A percentile compares a stretch with the other conserved stretches of the same genome.
Evolutionary conservation across 805 yeast genomes (phyloP).

Genomic region (Candida odintsovae): DNA sequence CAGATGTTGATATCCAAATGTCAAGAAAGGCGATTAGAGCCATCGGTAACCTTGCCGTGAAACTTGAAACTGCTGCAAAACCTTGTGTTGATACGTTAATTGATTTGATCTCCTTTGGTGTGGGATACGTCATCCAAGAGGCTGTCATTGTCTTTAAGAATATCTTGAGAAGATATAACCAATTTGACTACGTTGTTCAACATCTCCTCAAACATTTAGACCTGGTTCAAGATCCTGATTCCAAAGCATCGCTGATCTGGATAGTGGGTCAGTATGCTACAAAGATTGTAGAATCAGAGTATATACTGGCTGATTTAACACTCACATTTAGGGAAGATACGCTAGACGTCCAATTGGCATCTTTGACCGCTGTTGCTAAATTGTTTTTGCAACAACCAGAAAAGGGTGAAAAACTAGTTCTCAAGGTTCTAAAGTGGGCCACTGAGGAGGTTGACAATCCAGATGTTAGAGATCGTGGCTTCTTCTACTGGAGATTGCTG

Average conservation of each 20-base stretch:
- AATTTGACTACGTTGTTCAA: conserved; percentile 39
- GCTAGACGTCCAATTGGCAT: conserved; percentile 65
- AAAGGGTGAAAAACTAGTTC: conserved; percentile 48
- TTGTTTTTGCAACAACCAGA: conserved; percentile 53
- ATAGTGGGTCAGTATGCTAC: conserved; percentile 68
- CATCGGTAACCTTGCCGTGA: conserved; percentile 83
- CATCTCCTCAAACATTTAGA: conserved; percentile 39
- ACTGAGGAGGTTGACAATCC: conserved; percentile 77
- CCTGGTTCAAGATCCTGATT: conserved; percentile 66
- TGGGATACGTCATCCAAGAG: conserved; percentile 76
- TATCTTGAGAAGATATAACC: conserved; percentile 71
- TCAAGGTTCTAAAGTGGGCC: conserved; percentile 55
- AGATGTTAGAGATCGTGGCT: conserved; percentile 81
- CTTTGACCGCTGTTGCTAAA: conserved; percentile 71
- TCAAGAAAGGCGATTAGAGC: conserved; percentile 85
- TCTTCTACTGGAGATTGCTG: conserved; percentile 77
- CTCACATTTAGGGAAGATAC: conserved; percentile 55
- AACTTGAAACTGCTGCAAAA: conserved; percentile 54
- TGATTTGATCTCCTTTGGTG: conserved; percentile 56
- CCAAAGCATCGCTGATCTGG: conserved; percentile 79
- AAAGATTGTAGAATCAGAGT: conserved; percentile 36
- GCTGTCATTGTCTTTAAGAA: conserved; percentile 70
- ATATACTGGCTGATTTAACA: conserved; percentile 37
- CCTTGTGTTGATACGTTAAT: conserved; percentile 59
- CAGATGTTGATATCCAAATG: conserved; percentile 81